phyloP scores from a whole-genome alignment of 305 asterid genomes.

The Coffea humblotiana region DNA sequence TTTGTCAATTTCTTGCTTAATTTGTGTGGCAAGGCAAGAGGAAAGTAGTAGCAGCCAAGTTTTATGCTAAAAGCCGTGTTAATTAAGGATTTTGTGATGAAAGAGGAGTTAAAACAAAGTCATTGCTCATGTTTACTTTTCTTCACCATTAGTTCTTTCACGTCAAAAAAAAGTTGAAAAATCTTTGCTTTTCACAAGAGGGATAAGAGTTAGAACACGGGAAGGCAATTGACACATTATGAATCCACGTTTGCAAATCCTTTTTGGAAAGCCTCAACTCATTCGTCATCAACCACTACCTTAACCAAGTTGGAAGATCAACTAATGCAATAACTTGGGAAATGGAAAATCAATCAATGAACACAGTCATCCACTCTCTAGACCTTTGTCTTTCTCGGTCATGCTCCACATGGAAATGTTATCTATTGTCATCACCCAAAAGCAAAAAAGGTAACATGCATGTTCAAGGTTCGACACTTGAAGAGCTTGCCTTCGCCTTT shows the following conservation, averaged over 20 bases:
- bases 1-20: not conserved
- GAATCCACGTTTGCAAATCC: constrained; percentile 8
- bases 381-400: no score
- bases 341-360: no score
- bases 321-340: no score
- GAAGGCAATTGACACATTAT: not conserved
- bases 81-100: not conserved
- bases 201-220: not conserved
- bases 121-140: not conserved
- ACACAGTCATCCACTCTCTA: no score
- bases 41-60: not conserved
- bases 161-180: not conserved
- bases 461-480: not conserved
- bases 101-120: not conserved
- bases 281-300: no score
- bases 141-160: not conserved
- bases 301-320: no score
- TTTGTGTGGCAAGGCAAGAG: not conserved
- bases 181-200: not conserved
- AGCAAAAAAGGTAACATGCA: not conserved
- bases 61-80: not conserved
- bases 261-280: constrained; percentile 3
- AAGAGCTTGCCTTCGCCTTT: not conserved
- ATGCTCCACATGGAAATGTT: no score
- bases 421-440: no score